A percentile compares a stretch with the other conserved stretches of the same genome.
Evolutionary conservation across 2,329 filamentous ascomycete genomes (phyloP).

Genomic region (Trichoderma aggressivum): DNA sequence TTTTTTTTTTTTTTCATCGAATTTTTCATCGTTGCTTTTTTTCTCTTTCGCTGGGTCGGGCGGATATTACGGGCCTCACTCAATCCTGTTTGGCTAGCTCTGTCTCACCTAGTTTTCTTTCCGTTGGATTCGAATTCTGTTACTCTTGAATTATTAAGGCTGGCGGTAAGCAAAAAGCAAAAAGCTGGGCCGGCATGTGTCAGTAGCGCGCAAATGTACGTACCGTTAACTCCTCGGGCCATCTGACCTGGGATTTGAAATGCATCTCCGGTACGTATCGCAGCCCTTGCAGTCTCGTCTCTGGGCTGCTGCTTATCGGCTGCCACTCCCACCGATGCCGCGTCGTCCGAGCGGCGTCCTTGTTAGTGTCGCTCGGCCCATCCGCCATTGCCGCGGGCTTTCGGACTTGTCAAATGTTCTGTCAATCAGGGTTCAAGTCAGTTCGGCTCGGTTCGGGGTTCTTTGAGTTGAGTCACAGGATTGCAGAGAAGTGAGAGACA

Average conservation of each 20-base stretch:
- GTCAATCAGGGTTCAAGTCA: not conserved
- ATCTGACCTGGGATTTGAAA: conserved; percentile 12
- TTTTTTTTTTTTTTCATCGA: not conserved
- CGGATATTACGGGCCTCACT: not conserved
- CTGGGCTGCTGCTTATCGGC: not conserved
- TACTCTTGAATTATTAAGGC: not conserved
- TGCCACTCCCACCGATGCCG: conserved; percentile 10
- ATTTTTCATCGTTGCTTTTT: not conserved
- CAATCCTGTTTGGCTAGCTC: not conserved
- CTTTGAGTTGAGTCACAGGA: not conserved
- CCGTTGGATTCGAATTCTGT: not conserved
- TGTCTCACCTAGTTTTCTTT: not conserved
- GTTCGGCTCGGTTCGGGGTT: not conserved
- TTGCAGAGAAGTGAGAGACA: not conserved
- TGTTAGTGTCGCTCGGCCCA: conserved; percentile 5
- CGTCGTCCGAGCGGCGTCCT: conserved; percentile 7
- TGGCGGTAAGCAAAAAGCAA: not conserved
- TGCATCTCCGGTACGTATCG: conserved; percentile 7
- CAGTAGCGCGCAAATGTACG: not conserved
- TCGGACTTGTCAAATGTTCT: not conserved
- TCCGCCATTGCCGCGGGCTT: conserved; percentile 10
- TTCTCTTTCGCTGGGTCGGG: not conserved
- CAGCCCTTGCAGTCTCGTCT: not conserved
- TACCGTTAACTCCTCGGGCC: not conserved
- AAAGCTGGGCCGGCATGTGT: not conserved